Conservation (phyloP, 371 early-diverging fungal species). For the Mortierella sp. region DNA sequence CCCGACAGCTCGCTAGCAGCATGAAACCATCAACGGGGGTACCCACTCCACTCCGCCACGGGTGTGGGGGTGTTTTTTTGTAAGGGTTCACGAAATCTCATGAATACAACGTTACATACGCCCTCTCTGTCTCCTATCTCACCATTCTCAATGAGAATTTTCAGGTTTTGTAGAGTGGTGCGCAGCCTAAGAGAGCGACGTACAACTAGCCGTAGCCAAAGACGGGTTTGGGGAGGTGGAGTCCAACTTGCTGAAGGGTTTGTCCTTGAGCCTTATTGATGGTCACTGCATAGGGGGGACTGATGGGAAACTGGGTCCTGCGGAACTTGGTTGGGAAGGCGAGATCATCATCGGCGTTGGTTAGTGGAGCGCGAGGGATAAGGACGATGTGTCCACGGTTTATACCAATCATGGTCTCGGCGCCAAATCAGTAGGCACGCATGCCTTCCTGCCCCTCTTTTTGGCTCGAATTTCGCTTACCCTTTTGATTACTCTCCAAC, state of each 20-base stretch:
- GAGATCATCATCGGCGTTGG: neutral
- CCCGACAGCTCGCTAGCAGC: too few relatives aligned
- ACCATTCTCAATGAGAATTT: neutral
- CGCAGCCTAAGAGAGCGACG: conserved; percentile 26
- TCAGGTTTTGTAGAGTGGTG: neutral
- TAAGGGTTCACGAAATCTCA: neutral
- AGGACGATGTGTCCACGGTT: neutral
- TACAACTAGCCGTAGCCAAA: conserved; percentile 48
- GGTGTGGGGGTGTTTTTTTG: neutral
- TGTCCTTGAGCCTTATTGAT: conserved; percentile 56
- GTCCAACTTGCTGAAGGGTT: conserved; percentile 25
- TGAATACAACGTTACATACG: neutral
- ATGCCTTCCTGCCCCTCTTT: too few relatives aligned
- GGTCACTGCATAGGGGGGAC: conserved; percentile 44
- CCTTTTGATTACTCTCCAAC: too few relatives aligned
- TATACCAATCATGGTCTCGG: conserved; percentile 18
- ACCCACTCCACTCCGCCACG: too few relatives aligned
- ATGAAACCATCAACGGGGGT: too few relatives aligned
- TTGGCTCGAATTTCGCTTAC: too few relatives aligned
- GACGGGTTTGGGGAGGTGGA: conserved; percentile 23
- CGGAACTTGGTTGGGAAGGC: conserved; percentile 10
- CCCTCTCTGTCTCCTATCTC: neutral
- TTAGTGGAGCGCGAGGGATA: conserved; percentile 12
- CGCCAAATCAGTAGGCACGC: neutral
- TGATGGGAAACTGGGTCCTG: conserved; percentile 41